Conservation (phyloP, 345 rosid genomes). For the Arabidopsis thaliana region TAIR10.1 NC_003070.9:2614501-2615000, state of each 20-base stretch:
- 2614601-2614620: background rate
- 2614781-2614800: background rate
- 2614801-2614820: too few species aligned
- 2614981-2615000: background rate
- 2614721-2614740: background rate
- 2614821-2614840: too few species aligned
- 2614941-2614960: background rate
- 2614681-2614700: background rate
- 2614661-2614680: background rate
- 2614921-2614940: background rate
- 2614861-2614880: too few species aligned
- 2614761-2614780: background rate
- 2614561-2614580: background rate
- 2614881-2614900: background rate
- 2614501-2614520: conserved; percentile 20
- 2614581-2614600: background rate
- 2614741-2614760: background rate
- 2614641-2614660: background rate
- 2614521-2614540: conserved; percentile 2
- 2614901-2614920: background rate
- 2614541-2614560: background rate
- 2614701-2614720: background rate
- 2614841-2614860: too few species aligned
- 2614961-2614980: background rate
- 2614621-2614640: background rate